phyloP scores from a whole-genome alignment of 2,329 filamentous ascomycete genomes.

The Helminthosporium solani region DNA sequence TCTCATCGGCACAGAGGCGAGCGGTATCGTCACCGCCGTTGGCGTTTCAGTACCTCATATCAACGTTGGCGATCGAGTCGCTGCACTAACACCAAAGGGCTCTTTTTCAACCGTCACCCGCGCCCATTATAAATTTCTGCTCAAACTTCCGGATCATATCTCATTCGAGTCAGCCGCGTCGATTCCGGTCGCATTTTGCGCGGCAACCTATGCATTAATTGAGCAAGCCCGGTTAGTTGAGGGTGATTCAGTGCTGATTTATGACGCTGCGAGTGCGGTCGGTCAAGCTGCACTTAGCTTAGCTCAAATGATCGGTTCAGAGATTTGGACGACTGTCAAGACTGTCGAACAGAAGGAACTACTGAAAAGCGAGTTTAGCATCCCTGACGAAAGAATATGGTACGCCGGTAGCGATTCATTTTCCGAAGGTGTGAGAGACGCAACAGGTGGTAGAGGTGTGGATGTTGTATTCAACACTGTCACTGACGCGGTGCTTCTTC shows the following conservation, averaged over 20 bases:
- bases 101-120: conserved; percentile 23
- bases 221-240: conserved; percentile 28
- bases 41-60: conserved; percentile 19
- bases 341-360: conserved; percentile 22
- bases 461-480: conserved; percentile 39
- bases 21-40: conserved; percentile 16
- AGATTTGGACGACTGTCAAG: conserved; percentile 27
- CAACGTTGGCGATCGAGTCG: conserved; percentile 25
- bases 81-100: conserved; percentile 18
- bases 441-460: conserved; percentile 34
- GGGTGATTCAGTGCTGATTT: conserved; percentile 37
- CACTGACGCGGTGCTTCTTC: conserved; percentile 21
- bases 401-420: conserved; percentile 27
- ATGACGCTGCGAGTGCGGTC: conserved; percentile 27
- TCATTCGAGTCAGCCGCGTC: conserved; percentile 27
- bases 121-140: conserved; percentile 14
- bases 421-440: conserved; percentile 17
- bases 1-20: conserved; percentile 16
- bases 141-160: conserved; percentile 23
- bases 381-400: conserved; percentile 37
- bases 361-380: conserved; percentile 15
- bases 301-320: conserved; percentile 23
- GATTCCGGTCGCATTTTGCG: conserved; percentile 23
- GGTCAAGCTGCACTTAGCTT: conserved; percentile 34
- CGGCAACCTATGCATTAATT: conserved; percentile 30